Conservation (phyloP, 768 basidiomycete genomes). For the Boletus subcaerulescens region DNA sequence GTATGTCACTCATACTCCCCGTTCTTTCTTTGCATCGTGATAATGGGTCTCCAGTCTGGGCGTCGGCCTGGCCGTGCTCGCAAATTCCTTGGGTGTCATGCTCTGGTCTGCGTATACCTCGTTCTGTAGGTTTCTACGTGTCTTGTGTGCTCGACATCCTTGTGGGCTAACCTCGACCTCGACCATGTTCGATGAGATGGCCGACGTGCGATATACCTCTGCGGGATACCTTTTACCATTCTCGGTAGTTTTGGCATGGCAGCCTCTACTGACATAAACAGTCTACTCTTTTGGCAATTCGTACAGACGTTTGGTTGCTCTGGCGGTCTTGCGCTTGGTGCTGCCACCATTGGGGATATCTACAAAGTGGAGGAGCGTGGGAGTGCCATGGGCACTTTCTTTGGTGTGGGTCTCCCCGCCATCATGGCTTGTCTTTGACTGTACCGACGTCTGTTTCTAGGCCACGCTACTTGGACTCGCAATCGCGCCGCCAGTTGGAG, state of each 20-base stretch:
- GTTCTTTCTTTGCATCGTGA: not conserved
- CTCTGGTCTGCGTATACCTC: slow-evolving; percentile 51
- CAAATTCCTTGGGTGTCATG: slow-evolving; percentile 44
- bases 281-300: slow-evolving; percentile 58
- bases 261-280: slow-evolving; percentile 37
- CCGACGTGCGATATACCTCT: slow-evolving; percentile 56
- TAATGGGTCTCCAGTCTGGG: slow-evolving; percentile 35
- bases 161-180: not conserved
- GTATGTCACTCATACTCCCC: slow-evolving; percentile 25
- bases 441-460: slow-evolving; percentile 17
- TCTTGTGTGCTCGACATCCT: not conserved
- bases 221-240: slow-evolving; percentile 54
- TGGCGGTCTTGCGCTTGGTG: slow-evolving; percentile 52
- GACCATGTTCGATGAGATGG: slow-evolving; percentile 49
- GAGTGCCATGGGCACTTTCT: slow-evolving; percentile 57
- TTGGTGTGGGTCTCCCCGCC: slow-evolving; percentile 37
- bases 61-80: slow-evolving; percentile 49
- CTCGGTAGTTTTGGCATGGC: slow-evolving; percentile 62
- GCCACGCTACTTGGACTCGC: slow-evolving; percentile 57
- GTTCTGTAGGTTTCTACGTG: slow-evolving; percentile 39
- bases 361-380: slow-evolving; percentile 63
- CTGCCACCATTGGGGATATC: slow-evolving; percentile 63
- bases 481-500: slow-evolving; percentile 58
- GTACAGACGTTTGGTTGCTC: slow-evolving; percentile 66
- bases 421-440: not conserved